Conservation (phyloP, 768 basidiomycete genomes). For the Suillus ampliporus region DNA sequence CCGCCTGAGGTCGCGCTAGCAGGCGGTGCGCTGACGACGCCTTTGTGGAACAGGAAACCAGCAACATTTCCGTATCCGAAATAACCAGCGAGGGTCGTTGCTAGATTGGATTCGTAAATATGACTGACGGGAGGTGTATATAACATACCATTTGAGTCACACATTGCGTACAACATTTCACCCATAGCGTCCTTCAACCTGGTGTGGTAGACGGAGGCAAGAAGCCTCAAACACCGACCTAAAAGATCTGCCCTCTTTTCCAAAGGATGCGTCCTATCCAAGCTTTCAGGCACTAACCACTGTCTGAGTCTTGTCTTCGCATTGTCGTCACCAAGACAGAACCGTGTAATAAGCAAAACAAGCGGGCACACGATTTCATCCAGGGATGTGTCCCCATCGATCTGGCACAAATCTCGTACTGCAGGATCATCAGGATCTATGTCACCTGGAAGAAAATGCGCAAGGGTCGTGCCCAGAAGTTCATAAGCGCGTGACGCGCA, state of each 20-base stretch:
- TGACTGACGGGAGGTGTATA: not conserved
- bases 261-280: constrained; percentile 81
- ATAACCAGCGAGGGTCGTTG: constrained; percentile 71
- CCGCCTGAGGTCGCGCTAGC: constrained; percentile 39
- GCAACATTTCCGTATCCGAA: constrained; percentile 97
- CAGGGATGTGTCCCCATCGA: constrained; percentile 60
- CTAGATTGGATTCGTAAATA: constrained; percentile 40
- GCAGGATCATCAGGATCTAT: constrained; percentile 66
- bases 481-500: constrained; percentile 69
- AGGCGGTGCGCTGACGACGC: constrained; percentile 68
- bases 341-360: constrained; percentile 71
- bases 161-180: constrained; percentile 86
- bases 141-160: constrained; percentile 71
- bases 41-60: constrained; percentile 92
- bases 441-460: constrained; percentile 69
- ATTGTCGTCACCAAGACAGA: constrained; percentile 68
- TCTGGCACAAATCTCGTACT: constrained; percentile 57
- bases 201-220: constrained; percentile 74
- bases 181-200: constrained; percentile 79
- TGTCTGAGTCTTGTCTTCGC: constrained; percentile 62
- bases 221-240: constrained; percentile 79
- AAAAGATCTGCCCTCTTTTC: constrained; percentile 76
- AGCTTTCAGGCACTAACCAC: constrained; percentile 73
- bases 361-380: constrained; percentile 85
- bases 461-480: constrained; percentile 63